phyloP scores from a whole-genome alignment of 495 filamentous ascomycete genomes.

The Penicillium malachiteum region DNA sequence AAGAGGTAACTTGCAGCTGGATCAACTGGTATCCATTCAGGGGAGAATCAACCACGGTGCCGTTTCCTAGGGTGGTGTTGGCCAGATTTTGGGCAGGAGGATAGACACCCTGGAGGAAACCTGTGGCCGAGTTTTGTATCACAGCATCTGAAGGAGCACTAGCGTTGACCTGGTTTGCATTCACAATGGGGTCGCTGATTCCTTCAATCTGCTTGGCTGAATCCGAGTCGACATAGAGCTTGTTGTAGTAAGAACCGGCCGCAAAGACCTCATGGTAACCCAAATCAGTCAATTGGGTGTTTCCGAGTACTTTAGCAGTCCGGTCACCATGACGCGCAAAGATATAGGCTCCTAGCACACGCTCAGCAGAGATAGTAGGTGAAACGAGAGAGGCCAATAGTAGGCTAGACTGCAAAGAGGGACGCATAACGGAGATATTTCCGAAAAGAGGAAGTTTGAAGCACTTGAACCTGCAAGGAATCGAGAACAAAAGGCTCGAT shows the following conservation, averaged over 20 bases:
- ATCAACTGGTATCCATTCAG: slow-evolving; percentile 63
- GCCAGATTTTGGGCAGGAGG: slow-evolving; percentile 45
- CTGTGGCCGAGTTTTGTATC: slow-evolving; percentile 56
- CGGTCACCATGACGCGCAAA: slow-evolving; percentile 67
- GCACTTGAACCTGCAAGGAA: too few relatives aligned
- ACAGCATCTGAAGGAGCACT: slow-evolving; percentile 59
- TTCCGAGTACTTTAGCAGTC: slow-evolving; percentile 53
- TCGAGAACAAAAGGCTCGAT: background rate
- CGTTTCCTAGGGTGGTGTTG: slow-evolving; percentile 49
- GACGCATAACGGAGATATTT: slow-evolving; percentile 22
- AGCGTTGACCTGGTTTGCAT: slow-evolving; percentile 56
- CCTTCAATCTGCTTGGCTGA: slow-evolving; percentile 54
- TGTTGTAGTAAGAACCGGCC: slow-evolving; percentile 60
- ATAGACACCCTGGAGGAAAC: slow-evolving; percentile 64
- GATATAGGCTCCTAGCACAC: slow-evolving; percentile 61
- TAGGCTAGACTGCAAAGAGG: slow-evolving; percentile 30
- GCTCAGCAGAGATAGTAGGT: slow-evolving; percentile 52
- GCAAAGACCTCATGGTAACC: slow-evolving; percentile 62
- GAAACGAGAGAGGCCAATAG: slow-evolving; percentile 29
- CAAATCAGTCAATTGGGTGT: slow-evolving; percentile 55
- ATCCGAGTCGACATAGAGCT: slow-evolving; percentile 55
- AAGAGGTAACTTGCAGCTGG: slow-evolving; percentile 41
- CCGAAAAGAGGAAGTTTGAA: too few relatives aligned
- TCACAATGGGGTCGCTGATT: slow-evolving; percentile 56
- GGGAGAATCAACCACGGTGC: slow-evolving; percentile 50